Conservation (phyloP, 495 filamentous ascomycete genomes). For the Trichoderma asperelloides region DNA sequence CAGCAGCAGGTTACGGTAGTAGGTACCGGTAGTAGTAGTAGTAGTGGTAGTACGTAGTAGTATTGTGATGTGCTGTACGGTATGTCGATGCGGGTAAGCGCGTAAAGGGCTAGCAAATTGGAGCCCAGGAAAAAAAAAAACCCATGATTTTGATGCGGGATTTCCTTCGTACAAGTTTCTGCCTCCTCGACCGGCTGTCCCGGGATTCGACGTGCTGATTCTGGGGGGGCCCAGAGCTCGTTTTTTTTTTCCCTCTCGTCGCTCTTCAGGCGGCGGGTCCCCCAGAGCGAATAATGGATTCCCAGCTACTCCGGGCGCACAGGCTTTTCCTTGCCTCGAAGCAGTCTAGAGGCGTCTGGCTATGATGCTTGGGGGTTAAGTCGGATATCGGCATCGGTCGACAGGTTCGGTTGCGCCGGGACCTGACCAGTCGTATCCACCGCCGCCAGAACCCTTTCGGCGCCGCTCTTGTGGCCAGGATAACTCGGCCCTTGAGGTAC, state of each 20-base stretch:
- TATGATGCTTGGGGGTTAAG: neutral
- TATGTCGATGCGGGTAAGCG: neutral
- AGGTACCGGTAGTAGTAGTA: no score
- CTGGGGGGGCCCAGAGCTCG: neutral
- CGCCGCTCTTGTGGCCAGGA: slow-evolving; percentile 1
- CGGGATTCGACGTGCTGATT: neutral
- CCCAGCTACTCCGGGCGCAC: slow-evolving; percentile 5
- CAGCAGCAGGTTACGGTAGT: no score
- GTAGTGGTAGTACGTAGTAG: no score
- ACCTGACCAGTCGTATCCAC: slow-evolving; percentile 8
- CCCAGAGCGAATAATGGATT: neutral
- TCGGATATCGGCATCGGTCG: slow-evolving; percentile 8
- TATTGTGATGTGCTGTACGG: neutral
- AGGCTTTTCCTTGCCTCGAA: neutral
- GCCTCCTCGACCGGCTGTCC: neutral
- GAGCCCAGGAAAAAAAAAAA: neutral
- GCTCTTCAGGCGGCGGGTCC: neutral
- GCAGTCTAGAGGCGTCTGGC: neutral
- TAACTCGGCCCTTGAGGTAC: neutral
- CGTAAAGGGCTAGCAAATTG: neutral
- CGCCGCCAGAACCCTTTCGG: neutral
- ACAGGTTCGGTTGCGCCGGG: slow-evolving; percentile 7
- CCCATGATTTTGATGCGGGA: neutral
- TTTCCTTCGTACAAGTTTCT: slow-evolving; percentile 7
- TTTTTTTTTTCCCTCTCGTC: neutral